phyloP scores from a whole-genome alignment of 768 basidiomycete species.

The Agrocybe praecox region DNA sequence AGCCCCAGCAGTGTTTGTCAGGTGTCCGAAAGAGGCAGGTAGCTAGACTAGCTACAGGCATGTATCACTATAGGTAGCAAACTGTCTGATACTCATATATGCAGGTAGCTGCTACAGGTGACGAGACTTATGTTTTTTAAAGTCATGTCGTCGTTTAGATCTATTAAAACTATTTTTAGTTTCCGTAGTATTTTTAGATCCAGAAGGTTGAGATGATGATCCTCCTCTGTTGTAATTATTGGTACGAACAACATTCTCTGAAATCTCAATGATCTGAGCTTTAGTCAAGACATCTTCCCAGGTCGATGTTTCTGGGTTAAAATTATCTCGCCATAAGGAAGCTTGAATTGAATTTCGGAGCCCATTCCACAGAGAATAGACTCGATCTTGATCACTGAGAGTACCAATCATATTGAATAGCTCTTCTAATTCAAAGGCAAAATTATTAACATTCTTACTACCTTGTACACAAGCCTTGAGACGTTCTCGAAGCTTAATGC shows the following conservation, averaged over 20 bases:
- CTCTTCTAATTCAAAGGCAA: conserved; percentile 35
- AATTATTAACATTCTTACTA: conserved; percentile 28
- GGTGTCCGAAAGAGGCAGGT: no score
- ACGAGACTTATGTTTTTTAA: no score
- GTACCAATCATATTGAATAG: conserved; percentile 36
- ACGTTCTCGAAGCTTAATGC: conserved; percentile 22
- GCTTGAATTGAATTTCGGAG: conserved; percentile 23
- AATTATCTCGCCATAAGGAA: conserved; percentile 27
- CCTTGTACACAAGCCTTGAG: conserved; percentile 27
- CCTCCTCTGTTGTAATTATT: no score
- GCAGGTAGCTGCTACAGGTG: no score
- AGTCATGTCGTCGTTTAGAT: no score
- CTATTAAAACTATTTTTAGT: no score
- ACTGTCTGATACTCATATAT: no score
- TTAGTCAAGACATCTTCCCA: conserved; percentile 27
- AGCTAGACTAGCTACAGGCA: no score
- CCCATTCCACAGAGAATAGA: conserved; percentile 38
- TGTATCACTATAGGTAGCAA: no score
- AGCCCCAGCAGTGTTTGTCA: no score
- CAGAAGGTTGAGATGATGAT: no score
- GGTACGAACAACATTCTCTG: conserved; percentile 6
- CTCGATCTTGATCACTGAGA: conserved; percentile 25
- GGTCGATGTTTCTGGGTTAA: conserved; percentile 27
- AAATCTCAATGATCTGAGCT: conserved; percentile 25
- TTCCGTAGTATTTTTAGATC: no score